A percentile compares a stretch with the other conserved stretches of the same genome.
These are phyloP conservation scores for Pholiota adiposa DNA, from an alignment of 1,284 basidiomycete species.

Conservation along the genomic window DNA sequence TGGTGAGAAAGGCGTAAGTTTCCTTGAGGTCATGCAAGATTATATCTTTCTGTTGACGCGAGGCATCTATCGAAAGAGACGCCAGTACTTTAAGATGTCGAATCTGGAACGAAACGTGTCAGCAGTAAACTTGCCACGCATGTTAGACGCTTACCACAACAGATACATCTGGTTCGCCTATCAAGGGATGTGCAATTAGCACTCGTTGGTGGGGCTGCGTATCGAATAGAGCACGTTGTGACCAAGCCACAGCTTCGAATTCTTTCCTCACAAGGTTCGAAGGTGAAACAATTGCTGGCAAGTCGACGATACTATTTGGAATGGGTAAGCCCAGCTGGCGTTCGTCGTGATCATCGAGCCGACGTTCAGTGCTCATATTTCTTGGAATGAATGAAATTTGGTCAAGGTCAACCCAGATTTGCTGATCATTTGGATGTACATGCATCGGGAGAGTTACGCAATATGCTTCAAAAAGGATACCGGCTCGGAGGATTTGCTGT, in stretches of 20 bases:
- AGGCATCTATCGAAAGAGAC: background rate
- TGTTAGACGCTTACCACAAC: slow-evolving; percentile 43
- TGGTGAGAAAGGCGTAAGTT: slow-evolving; percentile 22
- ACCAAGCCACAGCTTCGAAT: slow-evolving; percentile 47
- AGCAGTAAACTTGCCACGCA: background rate
- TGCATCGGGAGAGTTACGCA: slow-evolving; percentile 34
- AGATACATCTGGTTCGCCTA: slow-evolving; percentile 41
- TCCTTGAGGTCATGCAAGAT: slow-evolving; percentile 21
- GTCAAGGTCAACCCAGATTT: slow-evolving; percentile 37
- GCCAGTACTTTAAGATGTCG: slow-evolving; percentile 37
- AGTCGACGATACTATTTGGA: slow-evolving; percentile 24
- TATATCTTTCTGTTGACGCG: slow-evolving; percentile 14
- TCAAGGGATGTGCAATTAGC: slow-evolving; percentile 33
- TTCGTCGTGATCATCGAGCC: slow-evolving; percentile 9
- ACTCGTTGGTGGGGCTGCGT: slow-evolving; percentile 34
- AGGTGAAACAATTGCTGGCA: slow-evolving; percentile 41
- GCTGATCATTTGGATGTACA: slow-evolving; percentile 14
- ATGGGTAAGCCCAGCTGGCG: slow-evolving; percentile 16
- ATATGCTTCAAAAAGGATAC: slow-evolving; percentile 37
- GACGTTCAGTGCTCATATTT: slow-evolving; percentile 12
- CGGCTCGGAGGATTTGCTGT: slow-evolving; percentile 27
- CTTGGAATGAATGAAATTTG: slow-evolving; percentile 43
- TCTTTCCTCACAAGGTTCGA: slow-evolving; percentile 37
- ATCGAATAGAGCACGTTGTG: slow-evolving; percentile 41
- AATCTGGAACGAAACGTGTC: slow-evolving; percentile 3